phyloP scores from a whole-genome alignment of 2,329 filamentous ascomycete species.

The Sclerotinia glacialis region DNA sequence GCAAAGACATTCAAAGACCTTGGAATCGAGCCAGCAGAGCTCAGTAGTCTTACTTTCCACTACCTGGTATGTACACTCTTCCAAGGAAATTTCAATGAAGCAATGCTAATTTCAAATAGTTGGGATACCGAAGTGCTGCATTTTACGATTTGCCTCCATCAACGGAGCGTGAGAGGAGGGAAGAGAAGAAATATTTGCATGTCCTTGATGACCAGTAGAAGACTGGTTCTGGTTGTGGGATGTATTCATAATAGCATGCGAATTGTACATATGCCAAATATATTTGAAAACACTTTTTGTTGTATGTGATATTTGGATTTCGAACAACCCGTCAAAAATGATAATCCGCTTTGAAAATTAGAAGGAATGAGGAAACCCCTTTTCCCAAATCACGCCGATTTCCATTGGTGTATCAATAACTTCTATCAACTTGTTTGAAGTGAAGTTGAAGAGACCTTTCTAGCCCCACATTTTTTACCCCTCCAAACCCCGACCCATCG shows the following conservation, averaged over 20 bases:
- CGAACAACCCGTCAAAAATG: not conserved
- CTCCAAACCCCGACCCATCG: conserved; percentile 8
- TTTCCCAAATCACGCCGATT: not conserved
- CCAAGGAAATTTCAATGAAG: not conserved
- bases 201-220: conserved; percentile 81
- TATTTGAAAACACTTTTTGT: not conserved
- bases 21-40: conserved; percentile 82
- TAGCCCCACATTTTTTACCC: conserved; percentile 16
- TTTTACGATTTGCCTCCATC: conserved; percentile 93
- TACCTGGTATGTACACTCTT: conserved; percentile 67
- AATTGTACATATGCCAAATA: conserved; percentile 42
- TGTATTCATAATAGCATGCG: conserved; percentile 25
- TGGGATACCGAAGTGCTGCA: conserved; percentile 83
- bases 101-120: conserved; percentile 47
- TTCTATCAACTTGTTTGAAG: not conserved
- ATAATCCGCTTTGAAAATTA: not conserved
- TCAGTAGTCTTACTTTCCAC: conserved; percentile 84
- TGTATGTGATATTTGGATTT: conserved; percentile 5
- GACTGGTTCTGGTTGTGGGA: conserved; percentile 6
- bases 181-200: conserved; percentile 96
- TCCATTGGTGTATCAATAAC: not conserved
- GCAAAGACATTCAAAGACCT: conserved; percentile 97
- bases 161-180: conserved; percentile 88
- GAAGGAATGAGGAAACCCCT: not conserved
- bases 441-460: not conserved